Evolutionary conservation across 495 filamentous ascomycete species (phyloP), one percentile per base, ranked within the genome.

Genomic region (Xylaria intraflava): DNA sequence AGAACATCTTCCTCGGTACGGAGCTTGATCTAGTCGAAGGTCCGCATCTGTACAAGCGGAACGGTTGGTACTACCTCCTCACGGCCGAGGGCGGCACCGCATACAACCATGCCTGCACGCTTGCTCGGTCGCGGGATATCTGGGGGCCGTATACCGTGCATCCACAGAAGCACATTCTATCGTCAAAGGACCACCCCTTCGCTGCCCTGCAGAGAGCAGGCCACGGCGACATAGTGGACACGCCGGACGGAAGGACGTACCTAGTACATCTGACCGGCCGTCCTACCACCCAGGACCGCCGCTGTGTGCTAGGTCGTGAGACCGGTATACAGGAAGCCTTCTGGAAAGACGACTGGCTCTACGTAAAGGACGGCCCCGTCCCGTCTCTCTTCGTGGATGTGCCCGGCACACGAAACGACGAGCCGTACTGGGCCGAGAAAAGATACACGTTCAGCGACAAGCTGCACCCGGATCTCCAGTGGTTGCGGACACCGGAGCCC

Each of bases 81-180:
- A 81, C 78, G 23, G 81, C 78, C 2, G 83, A 87, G 55, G 83
- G 81, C 1, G 83, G 83, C 3, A 86, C 83, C 1, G 82, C 72
- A 3, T 75, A 78, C 47, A 65, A 76, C 9, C 83, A 86, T 51
- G 74, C 74, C 3, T 68, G 68, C 38, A 79, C 78, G 10, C 64
- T 83, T 3, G 75, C 75, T 0, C 73, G 82, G 10, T 78, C 79
- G 1, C 69, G 68, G 24, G 68, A 76, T 55, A 74, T 83, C 31
- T 75, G 69, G 70, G 82, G 83, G 0, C 83, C 82, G 3, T 86
- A 81, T 55, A 76, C 80, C 46, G 63, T 71, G 16, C 77, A 79
- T 55, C 78, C 77, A 6, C 53, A 74, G 14, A 70, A 76, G 17
- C 59, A 74, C 55, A 70, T 79, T 31, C 43, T 78, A 14, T 71